A percentile compares a stretch with the other conserved stretches of the same genome.
These are phyloP conservation scores for Odonthalia washingtoniensis DNA, from an alignment of 31 red algal species.

Conservation along the genomic window DNA sequence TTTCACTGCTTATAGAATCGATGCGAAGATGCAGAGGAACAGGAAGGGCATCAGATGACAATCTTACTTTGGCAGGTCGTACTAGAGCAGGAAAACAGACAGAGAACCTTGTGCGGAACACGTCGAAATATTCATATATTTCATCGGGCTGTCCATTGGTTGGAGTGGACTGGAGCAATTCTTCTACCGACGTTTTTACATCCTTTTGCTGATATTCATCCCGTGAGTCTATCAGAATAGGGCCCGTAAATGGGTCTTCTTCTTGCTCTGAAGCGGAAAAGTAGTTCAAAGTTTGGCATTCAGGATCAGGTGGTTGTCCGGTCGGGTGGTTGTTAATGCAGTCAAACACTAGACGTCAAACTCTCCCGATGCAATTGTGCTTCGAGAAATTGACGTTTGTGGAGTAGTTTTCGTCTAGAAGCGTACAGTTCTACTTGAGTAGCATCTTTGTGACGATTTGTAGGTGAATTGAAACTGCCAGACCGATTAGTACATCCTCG, in stretches of 20 bases:
- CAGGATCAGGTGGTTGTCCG: not conserved
- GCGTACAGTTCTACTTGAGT: not conserved
- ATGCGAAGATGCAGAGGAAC: not conserved
- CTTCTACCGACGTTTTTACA: not conserved
- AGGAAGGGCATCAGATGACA: not conserved
- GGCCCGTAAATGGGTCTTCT: not conserved
- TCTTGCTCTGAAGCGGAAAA: not conserved
- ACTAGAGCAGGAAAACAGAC: not conserved
- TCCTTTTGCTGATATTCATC: not conserved
- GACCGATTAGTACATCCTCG: conserved; percentile 8
- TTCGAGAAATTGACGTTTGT: not conserved
- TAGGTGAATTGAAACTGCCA: not conserved
- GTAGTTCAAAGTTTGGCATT: not conserved
- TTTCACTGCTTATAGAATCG: not conserved
- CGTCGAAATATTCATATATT: not conserved
- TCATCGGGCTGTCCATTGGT: not conserved
- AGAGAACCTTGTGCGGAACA: not conserved
- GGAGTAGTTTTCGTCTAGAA: not conserved
- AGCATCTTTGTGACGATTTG: conserved; percentile 9
- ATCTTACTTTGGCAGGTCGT: not conserved
- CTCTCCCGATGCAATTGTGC: not conserved
- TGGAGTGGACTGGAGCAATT: not conserved
- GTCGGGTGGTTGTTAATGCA: not conserved
- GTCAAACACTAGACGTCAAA: not conserved
- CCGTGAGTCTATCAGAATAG: not conserved